Evolutionary conservation across 1,139 yeast genomes (phyloP), one percentile per base, ranked within the genome.

Genomic region (Suhomyces maxii): DNA sequence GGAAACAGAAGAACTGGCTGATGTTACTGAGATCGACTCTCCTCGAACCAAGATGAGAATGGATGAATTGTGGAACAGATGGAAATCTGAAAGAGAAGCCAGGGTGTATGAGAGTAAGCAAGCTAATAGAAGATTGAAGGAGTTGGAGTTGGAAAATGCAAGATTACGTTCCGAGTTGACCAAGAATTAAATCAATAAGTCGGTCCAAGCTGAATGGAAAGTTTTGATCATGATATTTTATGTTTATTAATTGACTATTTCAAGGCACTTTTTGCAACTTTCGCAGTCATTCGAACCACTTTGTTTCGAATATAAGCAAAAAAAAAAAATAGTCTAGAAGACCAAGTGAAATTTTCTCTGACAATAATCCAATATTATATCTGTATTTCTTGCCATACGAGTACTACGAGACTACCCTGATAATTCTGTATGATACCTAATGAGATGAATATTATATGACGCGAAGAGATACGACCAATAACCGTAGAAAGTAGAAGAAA

Each of bases 51-150:
- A 69, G 48, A 55, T 83, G 40, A 68, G 89, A 48, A 69, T 84
- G 30, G 84, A 81, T 36, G 90, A 83, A 52, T 60, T 86, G 37
- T 79, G 81, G 38, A 79, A 73, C 49, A 71, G 85, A 54, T 83
- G 89, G 85, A 82, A 83, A 56, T 73, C 83, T 1, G 91, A 86
- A 55, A 68, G 90, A 52, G 95, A 86, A 60, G 79, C 86, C 18
- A 65, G 91, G 34, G 79, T 79, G 23, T 69, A 82, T 47, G 89
- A 85, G 57, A 70, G 76, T 49, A 73, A 75, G 40, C 83, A 84
- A 45, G 80, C 86, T 2, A 71, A 73, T 42, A 64, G 68, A 40
- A 65, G 86, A 39, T 69, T 84, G 10, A 61, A 62, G 33, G 83
- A 80, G 48, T 60, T 86, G 36, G 89, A 84, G 51, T 53, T 58